Conservation (phyloP, 2,329 filamentous ascomycete genomes). For the Penicillium rolfsii region DNA sequence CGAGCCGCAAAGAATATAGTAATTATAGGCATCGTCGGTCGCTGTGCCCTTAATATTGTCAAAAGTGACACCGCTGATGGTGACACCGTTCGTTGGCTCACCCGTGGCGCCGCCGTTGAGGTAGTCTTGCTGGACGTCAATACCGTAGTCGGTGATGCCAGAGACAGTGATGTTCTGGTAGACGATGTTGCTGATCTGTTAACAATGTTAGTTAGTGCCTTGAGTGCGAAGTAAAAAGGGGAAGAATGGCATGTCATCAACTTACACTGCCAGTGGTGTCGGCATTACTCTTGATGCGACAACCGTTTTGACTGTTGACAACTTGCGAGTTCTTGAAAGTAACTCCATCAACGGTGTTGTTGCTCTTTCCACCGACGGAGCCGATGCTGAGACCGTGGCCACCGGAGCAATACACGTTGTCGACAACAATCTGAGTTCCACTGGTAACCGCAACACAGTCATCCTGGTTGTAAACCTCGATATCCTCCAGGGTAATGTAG, state of each 20-base stretch:
- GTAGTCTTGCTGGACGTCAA: slow-evolving; percentile 58
- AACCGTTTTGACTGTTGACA: slow-evolving; percentile 46
- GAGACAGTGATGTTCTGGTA: slow-evolving; percentile 53
- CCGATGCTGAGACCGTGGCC: slow-evolving; percentile 42
- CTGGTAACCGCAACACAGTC: slow-evolving; percentile 42
- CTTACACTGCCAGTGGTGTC: slow-evolving; percentile 41
- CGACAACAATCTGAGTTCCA: slow-evolving; percentile 33
- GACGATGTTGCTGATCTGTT: slow-evolving; percentile 44
- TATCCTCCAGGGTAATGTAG: slow-evolving; percentile 49
- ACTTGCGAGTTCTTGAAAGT: slow-evolving; percentile 56
- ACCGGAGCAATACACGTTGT: slow-evolving; percentile 43
- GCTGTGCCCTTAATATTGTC: slow-evolving; percentile 43
- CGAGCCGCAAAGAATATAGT: slow-evolving; percentile 46
- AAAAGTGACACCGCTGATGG: slow-evolving; percentile 41
- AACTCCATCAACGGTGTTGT: slow-evolving; percentile 52
- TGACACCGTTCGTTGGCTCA: slow-evolving; percentile 44
- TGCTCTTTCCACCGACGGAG: slow-evolving; percentile 53
- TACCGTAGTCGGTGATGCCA: slow-evolving; percentile 54
- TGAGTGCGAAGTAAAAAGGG: neutral
- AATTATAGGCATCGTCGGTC: slow-evolving; percentile 37
- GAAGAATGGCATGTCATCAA: neutral
- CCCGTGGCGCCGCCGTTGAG: slow-evolving; percentile 52
- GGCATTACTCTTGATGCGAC: slow-evolving; percentile 47
- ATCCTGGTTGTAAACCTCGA: slow-evolving; percentile 50
- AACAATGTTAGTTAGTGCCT: neutral